Evolutionary conservation across 176 grass and related monocot genomes (phyloP).

Genomic region (Carex littledalei): DNA sequence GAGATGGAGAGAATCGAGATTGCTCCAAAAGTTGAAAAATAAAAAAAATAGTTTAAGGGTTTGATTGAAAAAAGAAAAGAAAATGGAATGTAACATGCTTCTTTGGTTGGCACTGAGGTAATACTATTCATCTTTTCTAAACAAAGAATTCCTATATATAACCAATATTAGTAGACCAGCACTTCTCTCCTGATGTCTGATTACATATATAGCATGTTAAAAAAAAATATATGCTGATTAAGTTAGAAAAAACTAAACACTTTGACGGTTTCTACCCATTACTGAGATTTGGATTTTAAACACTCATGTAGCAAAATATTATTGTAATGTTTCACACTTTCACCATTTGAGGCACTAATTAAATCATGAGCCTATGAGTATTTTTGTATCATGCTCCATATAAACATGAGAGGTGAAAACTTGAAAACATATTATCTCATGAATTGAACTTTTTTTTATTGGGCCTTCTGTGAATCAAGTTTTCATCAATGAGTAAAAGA

Average conservation of each 20-base stretch:
- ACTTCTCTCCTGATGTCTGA: neutral
- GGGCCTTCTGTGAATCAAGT: neutral
- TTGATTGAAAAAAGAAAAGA: neutral
- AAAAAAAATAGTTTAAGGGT: neutral
- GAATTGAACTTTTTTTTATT: neutral
- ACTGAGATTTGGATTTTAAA: neutral
- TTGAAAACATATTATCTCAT: neutral
- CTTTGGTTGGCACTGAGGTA: constrained; percentile 7
- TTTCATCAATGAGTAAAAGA: neutral
- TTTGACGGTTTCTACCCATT: neutral
- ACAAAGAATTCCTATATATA: constrained; percentile 17
- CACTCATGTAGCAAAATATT: neutral
- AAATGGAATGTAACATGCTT: neutral
- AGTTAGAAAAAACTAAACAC: neutral
- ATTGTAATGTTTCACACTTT: neutral
- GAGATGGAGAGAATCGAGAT: neutral
- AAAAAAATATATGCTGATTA: neutral
- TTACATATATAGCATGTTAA: neutral
- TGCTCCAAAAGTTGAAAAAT: neutral
- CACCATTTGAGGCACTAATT: neutral
- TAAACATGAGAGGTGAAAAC: neutral
- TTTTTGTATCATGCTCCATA: neutral
- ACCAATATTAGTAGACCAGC: neutral
- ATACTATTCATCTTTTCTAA: constrained; percentile 7
- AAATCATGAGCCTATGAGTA: neutral